Conservation (phyloP, 2,329 filamentous ascomycete genomes). For the Ilyonectria robusta region DNA sequence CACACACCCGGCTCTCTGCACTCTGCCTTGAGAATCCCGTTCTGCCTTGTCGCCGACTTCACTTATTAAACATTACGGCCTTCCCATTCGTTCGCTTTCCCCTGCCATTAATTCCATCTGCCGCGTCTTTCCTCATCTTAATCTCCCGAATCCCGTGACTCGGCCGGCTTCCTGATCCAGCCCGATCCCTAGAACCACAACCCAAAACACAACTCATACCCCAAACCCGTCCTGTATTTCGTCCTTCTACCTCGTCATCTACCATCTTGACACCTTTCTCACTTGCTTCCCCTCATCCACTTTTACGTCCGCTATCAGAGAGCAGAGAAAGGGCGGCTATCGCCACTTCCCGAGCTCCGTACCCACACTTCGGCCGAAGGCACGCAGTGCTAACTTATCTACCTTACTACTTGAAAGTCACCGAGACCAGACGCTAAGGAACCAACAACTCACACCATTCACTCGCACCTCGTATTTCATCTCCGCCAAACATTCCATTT, state of each 20-base stretch:
- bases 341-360: background rate
- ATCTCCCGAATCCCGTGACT: conserved; percentile 19
- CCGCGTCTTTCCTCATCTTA: conserved; percentile 8
- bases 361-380: conserved; percentile 1
- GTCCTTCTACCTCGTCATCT: background rate
- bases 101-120: conserved; percentile 19
- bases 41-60: conserved; percentile 7
- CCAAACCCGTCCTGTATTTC: background rate
- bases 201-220: conserved; percentile 11
- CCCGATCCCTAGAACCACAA: conserved; percentile 10
- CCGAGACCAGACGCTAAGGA: conserved; percentile 23
- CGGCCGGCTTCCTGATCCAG: conserved; percentile 12
- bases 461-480: conserved; percentile 6
- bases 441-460: conserved; percentile 5
- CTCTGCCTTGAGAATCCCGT: background rate
- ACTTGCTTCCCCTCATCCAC: background rate
- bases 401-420: conserved; percentile 3
- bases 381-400: conserved; percentile 18
- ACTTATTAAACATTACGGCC: background rate
- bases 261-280: background rate
- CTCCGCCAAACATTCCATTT: conserved; percentile 4
- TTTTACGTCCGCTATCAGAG: too few species aligned
- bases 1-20: background rate
- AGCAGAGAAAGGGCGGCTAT: background rate
- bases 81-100: conserved; percentile 16